These are phyloP conservation scores for Jaapia argillacea DNA, from an alignment of 768 basidiomycete species.

Conservation along the genomic window DNA sequence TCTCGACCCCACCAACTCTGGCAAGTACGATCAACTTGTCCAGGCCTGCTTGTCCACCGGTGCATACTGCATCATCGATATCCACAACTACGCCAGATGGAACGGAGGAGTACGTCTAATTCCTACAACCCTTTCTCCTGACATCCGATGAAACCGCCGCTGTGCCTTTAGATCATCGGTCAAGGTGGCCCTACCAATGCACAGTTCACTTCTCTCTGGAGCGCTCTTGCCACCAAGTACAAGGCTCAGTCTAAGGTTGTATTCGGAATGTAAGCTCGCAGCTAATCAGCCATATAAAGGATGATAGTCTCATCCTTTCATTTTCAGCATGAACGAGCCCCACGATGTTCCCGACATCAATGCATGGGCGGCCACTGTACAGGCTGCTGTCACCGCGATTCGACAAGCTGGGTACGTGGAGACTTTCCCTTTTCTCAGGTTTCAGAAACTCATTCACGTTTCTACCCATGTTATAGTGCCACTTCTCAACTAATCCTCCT, in stretches of 20 bases:
- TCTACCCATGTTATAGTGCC: constrained; percentile 31
- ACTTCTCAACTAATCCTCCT: constrained; percentile 30
- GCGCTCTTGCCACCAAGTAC: constrained; percentile 26
- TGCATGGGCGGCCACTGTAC: constrained; percentile 24
- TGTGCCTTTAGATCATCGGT: constrained; percentile 25
- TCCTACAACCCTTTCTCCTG: too few species aligned
- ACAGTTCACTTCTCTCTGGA: constrained; percentile 31
- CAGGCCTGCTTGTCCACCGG: constrained; percentile 32
- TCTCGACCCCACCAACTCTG: constrained; percentile 34
- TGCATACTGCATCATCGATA: constrained; percentile 40
- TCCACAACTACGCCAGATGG: constrained; percentile 55
- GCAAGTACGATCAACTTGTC: constrained; percentile 36
- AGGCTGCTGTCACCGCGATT: constrained; percentile 24
- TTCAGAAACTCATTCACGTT: constrained; percentile 29
- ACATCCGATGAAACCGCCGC: too few species aligned
- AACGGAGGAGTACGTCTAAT: constrained; percentile 29
- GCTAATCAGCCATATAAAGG: constrained; percentile 18
- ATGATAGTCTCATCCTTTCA: constrained; percentile 13
- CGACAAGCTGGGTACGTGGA: constrained; percentile 24
- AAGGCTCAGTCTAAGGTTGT: constrained; percentile 26
- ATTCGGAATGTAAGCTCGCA: constrained; percentile 12
- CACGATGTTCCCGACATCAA: constrained; percentile 31
- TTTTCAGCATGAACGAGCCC: constrained; percentile 34
- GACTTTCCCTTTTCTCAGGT: too few species aligned
- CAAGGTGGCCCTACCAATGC: constrained; percentile 33